These are phyloP conservation scores for Albifimbria verrucaria DNA, from an alignment of 2,329 filamentous ascomycete genomes.

Conservation along the genomic window DNA sequence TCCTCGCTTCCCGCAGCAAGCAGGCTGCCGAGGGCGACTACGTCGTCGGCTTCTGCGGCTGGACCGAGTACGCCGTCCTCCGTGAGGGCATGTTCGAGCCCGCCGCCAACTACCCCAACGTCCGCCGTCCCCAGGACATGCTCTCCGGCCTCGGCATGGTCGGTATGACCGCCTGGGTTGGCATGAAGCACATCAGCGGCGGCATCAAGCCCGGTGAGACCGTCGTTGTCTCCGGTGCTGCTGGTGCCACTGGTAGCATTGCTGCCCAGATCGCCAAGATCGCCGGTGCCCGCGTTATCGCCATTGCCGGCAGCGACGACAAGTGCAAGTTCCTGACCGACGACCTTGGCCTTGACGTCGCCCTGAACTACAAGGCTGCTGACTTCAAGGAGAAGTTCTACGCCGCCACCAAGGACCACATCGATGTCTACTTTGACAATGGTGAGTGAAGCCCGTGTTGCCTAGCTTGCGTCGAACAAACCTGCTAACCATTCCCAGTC, in stretches of 20 bases:
- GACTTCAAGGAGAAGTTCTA: slow-evolving; percentile 60
- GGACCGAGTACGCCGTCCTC: slow-evolving; percentile 64
- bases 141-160: slow-evolving; percentile 64
- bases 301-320: slow-evolving; percentile 62
- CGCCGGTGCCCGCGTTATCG: slow-evolving; percentile 59
- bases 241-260: slow-evolving; percentile 73
- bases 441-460: slow-evolving; percentile 17
- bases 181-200: slow-evolving; percentile 62
- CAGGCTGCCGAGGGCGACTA: slow-evolving; percentile 55
- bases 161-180: slow-evolving; percentile 73
- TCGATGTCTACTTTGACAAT: slow-evolving; percentile 73
- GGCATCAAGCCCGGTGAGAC: slow-evolving; percentile 67
- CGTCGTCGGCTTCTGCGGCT: slow-evolving; percentile 55
- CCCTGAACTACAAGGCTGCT: slow-evolving; percentile 65
- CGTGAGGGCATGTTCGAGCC: slow-evolving; percentile 46
- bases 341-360: slow-evolving; percentile 64
- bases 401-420: slow-evolving; percentile 54
- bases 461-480: background rate
- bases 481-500: slow-evolving; percentile 30
- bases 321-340: slow-evolving; percentile 65
- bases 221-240: slow-evolving; percentile 74
- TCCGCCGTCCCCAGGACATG: slow-evolving; percentile 51
- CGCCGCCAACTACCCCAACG: slow-evolving; percentile 35
- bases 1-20: slow-evolving; percentile 57
- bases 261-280: slow-evolving; percentile 77